These are phyloP conservation scores for Protomyces gravidus DNA, from an alignment of 1,139 yeast species.

Conservation along the genomic window DNA sequence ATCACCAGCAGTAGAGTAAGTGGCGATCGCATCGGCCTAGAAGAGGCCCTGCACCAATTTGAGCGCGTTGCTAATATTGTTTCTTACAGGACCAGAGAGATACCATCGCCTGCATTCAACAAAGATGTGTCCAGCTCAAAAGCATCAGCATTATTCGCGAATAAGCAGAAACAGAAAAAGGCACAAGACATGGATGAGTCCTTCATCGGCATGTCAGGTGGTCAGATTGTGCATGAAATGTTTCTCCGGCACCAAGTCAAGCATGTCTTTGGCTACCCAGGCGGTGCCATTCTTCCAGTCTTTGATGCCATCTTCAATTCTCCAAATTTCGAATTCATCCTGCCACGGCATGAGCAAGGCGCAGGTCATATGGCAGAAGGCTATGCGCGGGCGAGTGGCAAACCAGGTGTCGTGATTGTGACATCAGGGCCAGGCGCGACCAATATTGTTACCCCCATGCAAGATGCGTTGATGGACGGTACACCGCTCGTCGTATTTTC, in stretches of 20 bases:
- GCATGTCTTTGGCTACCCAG: slow-evolving; percentile 51
- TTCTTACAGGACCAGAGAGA: slow-evolving; percentile 28
- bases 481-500: slow-evolving; percentile 96
- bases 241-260: slow-evolving; percentile 94
- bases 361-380: slow-evolving; percentile 99
- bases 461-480: slow-evolving; percentile 96
- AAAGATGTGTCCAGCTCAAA: slow-evolving; percentile 14
- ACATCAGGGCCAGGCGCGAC: slow-evolving; percentile 99
- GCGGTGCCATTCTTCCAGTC: slow-evolving; percentile 97
- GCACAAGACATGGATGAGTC: slow-evolving; percentile 62
- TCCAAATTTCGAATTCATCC: slow-evolving; percentile 76
- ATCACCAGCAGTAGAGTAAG: neutral
- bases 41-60: neutral
- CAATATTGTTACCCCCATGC: slow-evolving; percentile 93
- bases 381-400: slow-evolving; percentile 90
- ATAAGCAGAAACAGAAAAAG: slow-evolving; percentile 10
- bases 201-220: slow-evolving; percentile 88
- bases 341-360: slow-evolving; percentile 98
- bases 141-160: slow-evolving; percentile 4
- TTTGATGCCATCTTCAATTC: slow-evolving; percentile 95
- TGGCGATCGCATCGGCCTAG: neutral
- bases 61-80: neutral
- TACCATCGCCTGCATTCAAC: slow-evolving; percentile 38
- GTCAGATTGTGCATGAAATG: slow-evolving; percentile 98
- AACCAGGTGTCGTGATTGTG: slow-evolving; percentile 96